Evolutionary conservation across 495 filamentous ascomycete species (phyloP).

Genomic region (Gamarada debralockiae): DNA sequence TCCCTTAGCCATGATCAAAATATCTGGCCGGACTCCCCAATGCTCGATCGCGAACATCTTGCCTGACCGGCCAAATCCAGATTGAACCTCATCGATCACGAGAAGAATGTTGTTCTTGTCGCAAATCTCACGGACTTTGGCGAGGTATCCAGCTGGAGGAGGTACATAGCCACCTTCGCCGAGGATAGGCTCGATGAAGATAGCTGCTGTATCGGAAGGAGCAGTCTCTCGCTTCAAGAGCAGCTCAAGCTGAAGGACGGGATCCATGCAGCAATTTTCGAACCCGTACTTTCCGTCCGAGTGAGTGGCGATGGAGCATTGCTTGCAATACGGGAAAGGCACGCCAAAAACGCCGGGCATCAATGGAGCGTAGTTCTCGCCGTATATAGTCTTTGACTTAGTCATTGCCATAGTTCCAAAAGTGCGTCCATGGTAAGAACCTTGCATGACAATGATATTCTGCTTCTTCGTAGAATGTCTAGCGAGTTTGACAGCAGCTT

Average conservation of each 20-base stretch:
- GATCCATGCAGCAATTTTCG: slow-evolving; percentile 24
- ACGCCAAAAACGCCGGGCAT: slow-evolving; percentile 22
- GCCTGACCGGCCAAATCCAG: slow-evolving; percentile 68
- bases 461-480: slow-evolving; percentile 51
- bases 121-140: slow-evolving; percentile 56
- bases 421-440: slow-evolving; percentile 57
- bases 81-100: slow-evolving; percentile 75
- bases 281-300: slow-evolving; percentile 11
- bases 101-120: slow-evolving; percentile 59
- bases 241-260: slow-evolving; percentile 37
- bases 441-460: slow-evolving; percentile 62
- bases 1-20: slow-evolving; percentile 63
- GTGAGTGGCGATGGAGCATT: slow-evolving; percentile 9
- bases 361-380: slow-evolving; percentile 22
- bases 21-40: slow-evolving; percentile 56
- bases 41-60: slow-evolving; percentile 64
- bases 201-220: slow-evolving; percentile 11
- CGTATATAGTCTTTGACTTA: slow-evolving; percentile 34
- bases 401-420: slow-evolving; percentile 39
- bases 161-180: slow-evolving; percentile 49
- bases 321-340: slow-evolving; percentile 18
- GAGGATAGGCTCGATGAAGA: slow-evolving; percentile 38
- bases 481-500: slow-evolving; percentile 59
- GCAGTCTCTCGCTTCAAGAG: slow-evolving; percentile 16
- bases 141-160: slow-evolving; percentile 58